Percentiles rank a stretch among this genome's conserved stretches.
These are phyloP conservation scores for Aphanomyces cochlioides DNA, from an alignment of 352 stramenopile species.

Conservation along the genomic window DNA sequence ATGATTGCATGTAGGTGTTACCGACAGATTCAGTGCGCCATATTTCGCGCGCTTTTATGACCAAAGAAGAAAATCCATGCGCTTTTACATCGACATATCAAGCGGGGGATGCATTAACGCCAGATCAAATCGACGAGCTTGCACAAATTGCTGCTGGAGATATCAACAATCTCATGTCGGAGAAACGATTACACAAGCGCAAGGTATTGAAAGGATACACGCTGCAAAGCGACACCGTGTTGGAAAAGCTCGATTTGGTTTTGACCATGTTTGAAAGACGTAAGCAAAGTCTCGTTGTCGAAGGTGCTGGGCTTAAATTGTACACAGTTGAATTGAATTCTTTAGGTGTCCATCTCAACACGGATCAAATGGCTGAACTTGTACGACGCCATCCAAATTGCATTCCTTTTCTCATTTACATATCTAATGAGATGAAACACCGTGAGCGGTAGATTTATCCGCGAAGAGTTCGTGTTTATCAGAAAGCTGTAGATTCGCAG, in stretches of 20 bases:
- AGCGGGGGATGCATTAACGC: constrained; percentile 66
- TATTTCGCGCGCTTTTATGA: constrained; percentile 73
- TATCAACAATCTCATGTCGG: constrained; percentile 48
- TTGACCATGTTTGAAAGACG: constrained; percentile 83
- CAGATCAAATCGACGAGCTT: constrained; percentile 51
- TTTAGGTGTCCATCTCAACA: constrained; percentile 73
- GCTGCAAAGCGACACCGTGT: constrained; percentile 72
- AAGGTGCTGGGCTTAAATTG: constrained; percentile 33
- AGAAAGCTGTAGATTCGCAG: constrained; percentile 48
- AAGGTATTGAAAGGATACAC: constrained; percentile 80
- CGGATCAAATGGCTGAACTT: constrained; percentile 71
- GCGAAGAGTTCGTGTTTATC: neutral
- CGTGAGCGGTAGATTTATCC: constrained; percentile 44
- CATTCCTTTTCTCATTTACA: constrained; percentile 87
- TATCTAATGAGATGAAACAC: constrained; percentile 86
- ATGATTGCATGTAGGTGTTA: constrained; percentile 37
- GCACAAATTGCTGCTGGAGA: constrained; percentile 32
- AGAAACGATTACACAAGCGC: constrained; percentile 72
- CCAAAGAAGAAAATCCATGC: constrained; percentile 72
- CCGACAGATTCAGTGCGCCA: constrained; percentile 84
- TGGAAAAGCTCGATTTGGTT: constrained; percentile 79
- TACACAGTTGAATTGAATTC: neutral
- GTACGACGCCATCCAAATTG: constrained; percentile 78
- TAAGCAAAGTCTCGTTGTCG: constrained; percentile 79
- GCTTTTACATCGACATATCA: constrained; percentile 86